phyloP scores from a whole-genome alignment of 306 rosid species.

The Acacia acuminata region DNA sequence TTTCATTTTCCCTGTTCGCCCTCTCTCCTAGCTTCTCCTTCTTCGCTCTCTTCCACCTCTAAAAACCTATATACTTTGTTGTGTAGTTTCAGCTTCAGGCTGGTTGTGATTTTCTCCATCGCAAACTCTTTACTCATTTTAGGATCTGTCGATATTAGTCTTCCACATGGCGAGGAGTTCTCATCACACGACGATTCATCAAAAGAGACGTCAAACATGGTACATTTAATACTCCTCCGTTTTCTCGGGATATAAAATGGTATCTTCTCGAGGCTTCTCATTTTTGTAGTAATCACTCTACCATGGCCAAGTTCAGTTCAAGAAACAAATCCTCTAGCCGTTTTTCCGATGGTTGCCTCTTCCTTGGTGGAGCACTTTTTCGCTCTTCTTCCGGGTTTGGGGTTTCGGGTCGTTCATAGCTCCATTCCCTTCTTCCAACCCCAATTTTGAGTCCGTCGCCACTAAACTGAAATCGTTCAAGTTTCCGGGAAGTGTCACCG shows the following conservation, averaged over 20 bases:
- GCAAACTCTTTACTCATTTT: constrained; percentile 5
- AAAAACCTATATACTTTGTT: neutral
- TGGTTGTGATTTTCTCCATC: neutral
- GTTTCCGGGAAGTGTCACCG: neutral
- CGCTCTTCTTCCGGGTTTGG: constrained; percentile 63
- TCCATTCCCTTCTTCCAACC: constrained; percentile 32
- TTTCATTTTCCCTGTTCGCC: neutral
- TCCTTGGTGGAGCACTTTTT: constrained; percentile 62
- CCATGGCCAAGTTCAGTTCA: constrained; percentile 50
- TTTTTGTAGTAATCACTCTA: neutral
- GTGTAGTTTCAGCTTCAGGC: neutral
- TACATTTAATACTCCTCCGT: neutral
- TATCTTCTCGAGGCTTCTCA: constrained; percentile 42
- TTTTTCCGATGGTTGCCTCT: constrained; percentile 54
- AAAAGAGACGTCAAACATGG: neutral
- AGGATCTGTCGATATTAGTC: neutral
- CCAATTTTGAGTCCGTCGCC: neutral
- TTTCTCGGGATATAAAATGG: constrained; percentile 33
- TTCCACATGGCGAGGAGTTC: constrained; percentile 9
- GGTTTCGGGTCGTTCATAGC: constrained; percentile 47
- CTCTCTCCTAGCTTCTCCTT: neutral
- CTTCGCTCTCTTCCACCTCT: neutral
- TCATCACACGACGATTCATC: neutral
- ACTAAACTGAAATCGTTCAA: neutral
- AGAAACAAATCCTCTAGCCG: constrained; percentile 49